Conservation (phyloP, 2,329 filamentous ascomycete species). For the Pestalotiopsis sp. region DNA sequence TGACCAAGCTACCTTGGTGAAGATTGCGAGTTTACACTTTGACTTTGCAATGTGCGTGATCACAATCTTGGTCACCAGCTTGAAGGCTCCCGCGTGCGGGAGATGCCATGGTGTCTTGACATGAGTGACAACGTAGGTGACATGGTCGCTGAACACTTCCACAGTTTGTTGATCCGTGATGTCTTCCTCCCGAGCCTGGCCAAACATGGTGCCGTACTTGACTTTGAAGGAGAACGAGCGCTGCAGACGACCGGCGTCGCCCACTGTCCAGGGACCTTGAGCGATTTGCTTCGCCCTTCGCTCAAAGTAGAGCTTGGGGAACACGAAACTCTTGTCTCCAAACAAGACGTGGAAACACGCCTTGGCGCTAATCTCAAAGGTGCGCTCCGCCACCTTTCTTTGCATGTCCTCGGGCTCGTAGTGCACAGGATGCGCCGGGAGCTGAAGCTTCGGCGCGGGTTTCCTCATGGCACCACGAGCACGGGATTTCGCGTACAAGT, state of each 20-base stretch:
- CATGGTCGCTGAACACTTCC: constrained; percentile 78
- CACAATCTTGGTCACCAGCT: constrained; percentile 85
- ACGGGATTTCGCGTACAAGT: constrained; percentile 38
- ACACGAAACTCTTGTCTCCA: constrained; percentile 93
- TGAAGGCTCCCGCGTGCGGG: constrained; percentile 78
- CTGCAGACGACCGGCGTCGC: constrained; percentile 71
- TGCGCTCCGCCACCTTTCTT: constrained; percentile 72
- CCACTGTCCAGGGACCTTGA: constrained; percentile 81
- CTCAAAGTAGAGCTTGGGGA: constrained; percentile 88
- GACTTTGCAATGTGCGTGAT: constrained; percentile 93
- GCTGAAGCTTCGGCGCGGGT: constrained; percentile 70
- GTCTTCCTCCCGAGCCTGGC: constrained; percentile 60
- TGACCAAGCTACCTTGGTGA: constrained; percentile 85
- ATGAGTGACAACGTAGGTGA: constrained; percentile 67
- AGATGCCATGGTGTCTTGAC: constrained; percentile 78
- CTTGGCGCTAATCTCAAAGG: constrained; percentile 91
- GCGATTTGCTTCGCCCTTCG: constrained; percentile 77
- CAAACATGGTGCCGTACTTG: constrained; percentile 66
- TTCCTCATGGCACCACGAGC: constrained; percentile 36
- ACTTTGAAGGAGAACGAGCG: constrained; percentile 83
- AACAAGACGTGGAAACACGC: constrained; percentile 95
- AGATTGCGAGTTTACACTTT: constrained; percentile 88
- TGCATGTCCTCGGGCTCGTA: constrained; percentile 86
- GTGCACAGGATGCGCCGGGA: constrained; percentile 78
- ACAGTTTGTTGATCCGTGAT: constrained; percentile 86